A percentile compares a stretch with the other conserved stretches of the same genome.
Evolutionary conservation across 192 early-diverging fungal species (phyloP).

Genomic region (Coemansia sp.): DNA sequence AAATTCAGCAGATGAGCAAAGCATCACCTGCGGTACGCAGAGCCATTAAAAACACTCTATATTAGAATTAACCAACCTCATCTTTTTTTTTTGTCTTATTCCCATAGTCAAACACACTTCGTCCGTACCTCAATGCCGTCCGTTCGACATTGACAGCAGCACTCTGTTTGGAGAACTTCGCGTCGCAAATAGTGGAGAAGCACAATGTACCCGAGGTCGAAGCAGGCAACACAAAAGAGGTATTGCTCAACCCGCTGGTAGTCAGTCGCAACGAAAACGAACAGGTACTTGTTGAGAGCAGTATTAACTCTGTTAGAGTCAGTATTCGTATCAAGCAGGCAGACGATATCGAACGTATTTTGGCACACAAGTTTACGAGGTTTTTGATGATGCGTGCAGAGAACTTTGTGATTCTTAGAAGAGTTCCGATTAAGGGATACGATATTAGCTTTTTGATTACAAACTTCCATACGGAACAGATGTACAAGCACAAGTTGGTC

Average conservation of each 20-base stretch:
- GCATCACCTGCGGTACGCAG: too few species aligned
- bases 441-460: slow-evolving; percentile 97
- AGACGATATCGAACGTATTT: slow-evolving; percentile 92
- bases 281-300: slow-evolving; percentile 86
- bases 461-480: slow-evolving; percentile 96
- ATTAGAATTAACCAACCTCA: not conserved
- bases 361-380: slow-evolving; percentile 96
- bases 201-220: slow-evolving; percentile 99
- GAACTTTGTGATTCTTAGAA: slow-evolving; percentile 88
- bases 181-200: slow-evolving; percentile 93
- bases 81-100: slow-evolving; percentile 3
- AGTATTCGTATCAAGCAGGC: slow-evolving; percentile 97
- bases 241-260: slow-evolving; percentile 80
- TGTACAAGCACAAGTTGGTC: slow-evolving; percentile 99
- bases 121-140: slow-evolving; percentile 92
- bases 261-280: slow-evolving; percentile 93
- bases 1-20: too few species aligned
- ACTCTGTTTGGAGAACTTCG: slow-evolving; percentile 96
- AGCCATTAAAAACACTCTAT: too few species aligned
- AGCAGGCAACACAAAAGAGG: slow-evolving; percentile 75
- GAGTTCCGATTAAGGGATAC: slow-evolving; percentile 93
- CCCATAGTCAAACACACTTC: slow-evolving; percentile 91
- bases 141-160: slow-evolving; percentile 92
- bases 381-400: slow-evolving; percentile 98
- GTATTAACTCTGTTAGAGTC: slow-evolving; percentile 91